phyloP scores from a whole-genome alignment of 129 eudicot species.

The Artemisia tridentata region DNA sequence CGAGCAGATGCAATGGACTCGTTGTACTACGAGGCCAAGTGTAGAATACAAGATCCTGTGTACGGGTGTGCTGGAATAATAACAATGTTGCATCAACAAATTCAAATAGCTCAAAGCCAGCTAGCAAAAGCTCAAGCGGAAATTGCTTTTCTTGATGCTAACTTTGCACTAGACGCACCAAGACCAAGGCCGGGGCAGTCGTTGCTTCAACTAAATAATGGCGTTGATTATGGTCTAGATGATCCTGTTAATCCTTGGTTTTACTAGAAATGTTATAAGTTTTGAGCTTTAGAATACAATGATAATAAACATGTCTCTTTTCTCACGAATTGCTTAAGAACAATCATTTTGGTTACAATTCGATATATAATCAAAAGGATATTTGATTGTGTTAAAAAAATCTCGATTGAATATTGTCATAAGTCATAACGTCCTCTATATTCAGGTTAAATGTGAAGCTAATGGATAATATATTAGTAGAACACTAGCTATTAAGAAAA shows the following conservation, averaged over 20 bases:
- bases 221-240: not conserved
- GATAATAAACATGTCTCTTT: not conserved
- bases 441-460: too few relatives aligned
- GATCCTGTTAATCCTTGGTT: slow-evolving; percentile 12
- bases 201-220: slow-evolving; percentile 17
- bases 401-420: too few relatives aligned
- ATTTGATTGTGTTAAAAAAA: too few relatives aligned
- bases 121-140: slow-evolving; percentile 40
- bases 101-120: slow-evolving; percentile 34
- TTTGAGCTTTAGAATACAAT: not conserved
- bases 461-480: too few relatives aligned
- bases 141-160: slow-evolving; percentile 30
- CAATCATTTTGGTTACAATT: not conserved
- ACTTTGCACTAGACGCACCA: not conserved
- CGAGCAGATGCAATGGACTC: slow-evolving; percentile 38
- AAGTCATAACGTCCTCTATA: too few relatives aligned
- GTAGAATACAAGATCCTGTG: slow-evolving; percentile 47
- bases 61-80: slow-evolving; percentile 54
- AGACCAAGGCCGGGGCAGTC: not conserved
- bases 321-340: not conserved
- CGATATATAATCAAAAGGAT: not conserved
- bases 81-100: slow-evolving; percentile 32
- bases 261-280: slow-evolving; percentile 1
- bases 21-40: slow-evolving; percentile 42
- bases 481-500: too few relatives aligned